phyloP scores from a whole-genome alignment of 305 asterid genomes.

The Solanum aculeatissimum region DNA sequence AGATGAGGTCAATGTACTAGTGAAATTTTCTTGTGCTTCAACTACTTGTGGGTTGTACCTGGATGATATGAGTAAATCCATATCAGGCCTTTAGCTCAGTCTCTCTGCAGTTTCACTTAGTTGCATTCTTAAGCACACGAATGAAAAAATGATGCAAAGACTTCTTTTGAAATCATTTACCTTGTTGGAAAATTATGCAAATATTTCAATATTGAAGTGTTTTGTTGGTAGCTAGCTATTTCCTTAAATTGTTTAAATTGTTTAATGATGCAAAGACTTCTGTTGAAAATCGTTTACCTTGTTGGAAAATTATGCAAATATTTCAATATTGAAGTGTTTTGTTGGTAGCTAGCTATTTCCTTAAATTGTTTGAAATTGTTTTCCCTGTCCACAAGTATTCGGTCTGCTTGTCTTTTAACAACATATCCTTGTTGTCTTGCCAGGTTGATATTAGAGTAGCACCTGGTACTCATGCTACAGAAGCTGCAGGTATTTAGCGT shows the following conservation, averaged over 20 bases:
- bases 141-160: not conserved
- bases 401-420: not conserved
- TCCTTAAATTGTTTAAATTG: not conserved
- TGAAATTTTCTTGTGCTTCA: not conserved
- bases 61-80: not conserved
- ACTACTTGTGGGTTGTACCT: not conserved
- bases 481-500: conserved; percentile 69
- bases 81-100: not conserved
- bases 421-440: conserved; percentile 4
- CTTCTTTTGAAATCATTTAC: not conserved
- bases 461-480: conserved; percentile 86
- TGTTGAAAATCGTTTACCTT: not conserved
- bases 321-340: not conserved
- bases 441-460: conserved; percentile 92
- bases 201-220: not conserved
- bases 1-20: not conserved
- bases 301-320: not conserved
- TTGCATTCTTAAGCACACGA: not conserved
- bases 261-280: not conserved
- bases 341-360: not conserved
- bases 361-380: not conserved
- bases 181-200: not conserved
- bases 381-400: not conserved
- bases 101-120: not conserved
- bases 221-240: not conserved